Conservation (phyloP, 768 basidiomycete species). For the Hemileccinum rubropunctum region DNA sequence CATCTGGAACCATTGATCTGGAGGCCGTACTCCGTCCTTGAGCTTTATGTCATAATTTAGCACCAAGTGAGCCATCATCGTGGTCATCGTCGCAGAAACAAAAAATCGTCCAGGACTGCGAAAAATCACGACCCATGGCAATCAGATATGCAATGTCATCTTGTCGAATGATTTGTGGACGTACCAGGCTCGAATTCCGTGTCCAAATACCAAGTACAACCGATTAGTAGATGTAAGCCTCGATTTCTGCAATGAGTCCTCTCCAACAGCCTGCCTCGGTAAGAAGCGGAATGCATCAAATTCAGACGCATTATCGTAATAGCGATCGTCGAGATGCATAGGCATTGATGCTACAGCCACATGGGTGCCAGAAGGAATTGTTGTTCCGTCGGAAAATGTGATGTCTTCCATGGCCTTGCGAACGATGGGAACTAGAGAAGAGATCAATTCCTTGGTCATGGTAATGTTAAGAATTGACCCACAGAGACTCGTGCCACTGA, state of each 20-base stretch:
- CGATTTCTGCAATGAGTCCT: conserved; percentile 23
- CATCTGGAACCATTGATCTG: conserved; percentile 34
- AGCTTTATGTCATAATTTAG: conserved; percentile 40
- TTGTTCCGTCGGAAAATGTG: conserved; percentile 35
- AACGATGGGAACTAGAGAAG: conserved; percentile 26
- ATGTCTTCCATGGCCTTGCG: conserved; percentile 35
- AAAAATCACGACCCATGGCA: not conserved
- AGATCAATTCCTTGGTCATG: conserved; percentile 2
- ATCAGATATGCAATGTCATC: conserved; percentile 5
- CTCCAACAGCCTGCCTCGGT: conserved; percentile 22
- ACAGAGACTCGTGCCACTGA: conserved; percentile 34
- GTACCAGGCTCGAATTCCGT: conserved; percentile 35
- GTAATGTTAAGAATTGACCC: conserved; percentile 7
- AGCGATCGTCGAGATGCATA: conserved; percentile 39
- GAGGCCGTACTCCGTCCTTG: conserved; percentile 35
- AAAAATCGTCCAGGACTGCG: conserved; percentile 44
- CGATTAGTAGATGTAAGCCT: conserved; percentile 30
- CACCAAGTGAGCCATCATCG: conserved; percentile 40
- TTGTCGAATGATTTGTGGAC: conserved; percentile 6
- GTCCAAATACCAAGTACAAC: conserved; percentile 36
- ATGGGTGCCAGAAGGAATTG: conserved; percentile 38
- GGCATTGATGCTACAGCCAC: conserved; percentile 31
- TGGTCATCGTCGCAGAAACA: conserved; percentile 38
- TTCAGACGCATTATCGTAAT: conserved; percentile 41
- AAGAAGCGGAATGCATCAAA: conserved; percentile 44